Percentiles rank a stretch among this genome's conserved stretches.
Evolutionary conservation across 352 stramenopile genomes (phyloP).

Genomic region (Phytophthora constricta): DNA sequence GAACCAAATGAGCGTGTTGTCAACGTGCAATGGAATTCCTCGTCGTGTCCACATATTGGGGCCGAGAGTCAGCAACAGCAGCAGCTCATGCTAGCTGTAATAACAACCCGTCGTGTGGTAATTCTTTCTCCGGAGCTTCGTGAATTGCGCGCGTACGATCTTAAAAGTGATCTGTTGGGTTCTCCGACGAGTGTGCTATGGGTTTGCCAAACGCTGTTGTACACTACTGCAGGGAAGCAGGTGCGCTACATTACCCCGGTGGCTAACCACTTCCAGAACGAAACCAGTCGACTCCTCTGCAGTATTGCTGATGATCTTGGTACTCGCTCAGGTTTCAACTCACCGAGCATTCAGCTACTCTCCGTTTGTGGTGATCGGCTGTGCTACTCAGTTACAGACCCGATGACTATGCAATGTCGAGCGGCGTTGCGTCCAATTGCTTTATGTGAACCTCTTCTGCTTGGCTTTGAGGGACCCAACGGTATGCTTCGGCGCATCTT

Average conservation of each 20-base stretch:
- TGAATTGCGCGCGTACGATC: conserved; percentile 48
- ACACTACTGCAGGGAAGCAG: conserved; percentile 55
- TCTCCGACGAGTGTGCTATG: conserved; percentile 65
- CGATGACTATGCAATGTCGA: conserved; percentile 43
- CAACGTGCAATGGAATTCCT: conserved; percentile 62
- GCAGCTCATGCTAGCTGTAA: conserved; percentile 50
- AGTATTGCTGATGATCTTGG: conserved; percentile 27
- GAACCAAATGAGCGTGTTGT: conserved; percentile 52
- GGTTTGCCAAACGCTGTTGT: conserved; percentile 71
- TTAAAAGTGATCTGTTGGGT: conserved; percentile 39
- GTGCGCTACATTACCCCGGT: conserved; percentile 65
- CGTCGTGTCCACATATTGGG: conserved; percentile 18
- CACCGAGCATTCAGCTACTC: conserved; percentile 46
- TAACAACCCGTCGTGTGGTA: conserved; percentile 63
- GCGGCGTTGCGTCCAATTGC: conserved; percentile 50
- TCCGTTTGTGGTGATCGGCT: conserved; percentile 61
- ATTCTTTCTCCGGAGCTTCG: conserved; percentile 51
- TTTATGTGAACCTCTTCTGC: conserved; percentile 60
- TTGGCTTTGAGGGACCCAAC: conserved; percentile 49
- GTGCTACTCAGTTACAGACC: conserved; percentile 53
- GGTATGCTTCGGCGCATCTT: conserved; percentile 58
- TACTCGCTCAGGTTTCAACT: conserved; percentile 17
- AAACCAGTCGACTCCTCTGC: conserved; percentile 30
- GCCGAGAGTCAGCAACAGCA: conserved; percentile 28
- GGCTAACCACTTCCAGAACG: conserved; percentile 8